Percentiles rank a stretch among this genome's conserved stretches.
phyloP scores from a whole-genome alignment of 371 early-diverging fungal genomes.

The Mucor mucedo region DNA sequence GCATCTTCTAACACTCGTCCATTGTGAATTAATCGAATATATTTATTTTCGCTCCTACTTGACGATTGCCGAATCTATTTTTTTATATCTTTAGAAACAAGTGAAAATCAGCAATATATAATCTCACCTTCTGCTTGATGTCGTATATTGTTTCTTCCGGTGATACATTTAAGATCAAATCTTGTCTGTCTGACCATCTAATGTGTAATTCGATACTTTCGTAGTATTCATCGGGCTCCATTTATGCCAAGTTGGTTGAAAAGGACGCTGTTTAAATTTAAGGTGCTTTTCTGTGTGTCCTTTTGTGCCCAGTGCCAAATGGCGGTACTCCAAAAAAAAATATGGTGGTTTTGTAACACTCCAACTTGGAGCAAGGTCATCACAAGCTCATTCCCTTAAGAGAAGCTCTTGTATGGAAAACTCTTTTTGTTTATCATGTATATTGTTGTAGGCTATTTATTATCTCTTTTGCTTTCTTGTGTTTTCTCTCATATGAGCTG shows the following conservation, averaged over 20 bases:
- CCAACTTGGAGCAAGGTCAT: too few species aligned
- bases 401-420: too few species aligned
- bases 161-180: slow-evolving; percentile 39
- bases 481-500: slow-evolving; percentile 14
- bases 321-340: too few species aligned
- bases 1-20: slow-evolving; percentile 55
- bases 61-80: slow-evolving; percentile 30
- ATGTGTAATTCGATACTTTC: slow-evolving; percentile 48
- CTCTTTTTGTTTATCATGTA: not conserved
- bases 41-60: slow-evolving; percentile 37
- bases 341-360: too few species aligned
- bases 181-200: slow-evolving; percentile 51
- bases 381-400: too few species aligned
- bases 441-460: slow-evolving; percentile 6
- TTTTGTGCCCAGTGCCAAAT: too few species aligned
- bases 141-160: slow-evolving; percentile 45
- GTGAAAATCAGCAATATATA: not conserved
- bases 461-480: slow-evolving; percentile 13
- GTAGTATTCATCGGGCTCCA: slow-evolving; percentile 36
- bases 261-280: too few species aligned
- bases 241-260: slow-evolving; percentile 6
- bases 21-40: slow-evolving; percentile 61
- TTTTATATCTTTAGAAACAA: not conserved
- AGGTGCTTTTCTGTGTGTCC: too few species aligned
- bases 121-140: slow-evolving; percentile 57